These are phyloP conservation scores for Trichosanthes truncata DNA, from an alignment of 306 rosid genomes.

Conservation along the genomic window DNA sequence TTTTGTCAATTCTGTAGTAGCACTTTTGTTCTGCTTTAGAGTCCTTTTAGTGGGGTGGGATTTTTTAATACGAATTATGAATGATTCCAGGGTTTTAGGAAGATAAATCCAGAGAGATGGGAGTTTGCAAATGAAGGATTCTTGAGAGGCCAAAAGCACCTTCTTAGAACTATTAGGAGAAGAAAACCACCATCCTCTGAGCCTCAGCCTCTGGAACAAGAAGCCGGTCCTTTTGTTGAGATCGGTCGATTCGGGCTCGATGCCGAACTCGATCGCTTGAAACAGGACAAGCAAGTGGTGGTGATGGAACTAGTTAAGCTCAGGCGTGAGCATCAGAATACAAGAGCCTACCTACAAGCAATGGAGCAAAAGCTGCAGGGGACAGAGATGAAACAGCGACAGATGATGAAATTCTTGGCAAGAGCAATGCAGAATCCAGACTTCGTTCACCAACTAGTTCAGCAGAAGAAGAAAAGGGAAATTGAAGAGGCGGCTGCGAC, in stretches of 20 bases:
- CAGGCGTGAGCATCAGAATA: not conserved
- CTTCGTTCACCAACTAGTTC: not conserved
- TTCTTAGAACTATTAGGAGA: conserved; percentile 6
- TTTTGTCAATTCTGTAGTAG: not conserved
- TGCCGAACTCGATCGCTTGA: not conserved
- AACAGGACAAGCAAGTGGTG: not conserved
- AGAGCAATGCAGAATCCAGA: conserved; percentile 8
- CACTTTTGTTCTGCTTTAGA: not conserved
- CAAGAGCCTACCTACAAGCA: not conserved
- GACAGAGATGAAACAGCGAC: conserved; percentile 2
- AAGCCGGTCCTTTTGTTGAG: not conserved
- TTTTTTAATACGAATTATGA: not conserved
- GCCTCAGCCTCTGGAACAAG: not conserved
- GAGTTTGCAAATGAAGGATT: conserved; percentile 7
- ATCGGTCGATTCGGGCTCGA: not conserved
- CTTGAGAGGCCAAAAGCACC: conserved; percentile 9
- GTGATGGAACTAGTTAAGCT: conserved; percentile 3
- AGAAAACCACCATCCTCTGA: not conserved
- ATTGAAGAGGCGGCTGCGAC: not conserved
- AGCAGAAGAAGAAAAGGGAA: conserved; percentile 3
- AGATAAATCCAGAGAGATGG: conserved; percentile 9
- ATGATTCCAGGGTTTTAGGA: conserved; percentile 11
- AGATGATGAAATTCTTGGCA: conserved; percentile 6
- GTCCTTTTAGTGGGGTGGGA: not conserved
- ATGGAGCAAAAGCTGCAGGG: conserved; percentile 7